Percentiles rank a stretch among this genome's conserved stretches.
These are phyloP conservation scores for Fusarium domesticum DNA, from an alignment of 2,329 filamentous ascomycete genomes.

Conservation along the genomic window DNA sequence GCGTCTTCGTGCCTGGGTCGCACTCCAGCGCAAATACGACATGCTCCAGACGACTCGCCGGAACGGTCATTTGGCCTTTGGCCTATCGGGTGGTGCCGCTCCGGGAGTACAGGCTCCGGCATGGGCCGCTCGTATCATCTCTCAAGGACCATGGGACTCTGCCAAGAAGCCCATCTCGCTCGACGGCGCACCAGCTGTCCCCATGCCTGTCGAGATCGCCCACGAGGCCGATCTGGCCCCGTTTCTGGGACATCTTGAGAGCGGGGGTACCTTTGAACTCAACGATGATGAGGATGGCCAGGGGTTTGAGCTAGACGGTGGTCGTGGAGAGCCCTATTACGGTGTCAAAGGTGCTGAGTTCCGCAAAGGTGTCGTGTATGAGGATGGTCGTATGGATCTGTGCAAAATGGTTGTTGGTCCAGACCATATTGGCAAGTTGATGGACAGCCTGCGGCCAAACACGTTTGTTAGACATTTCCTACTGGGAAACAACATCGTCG, in stretches of 20 bases:
- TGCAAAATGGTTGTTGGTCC: slow-evolving; percentile 56
- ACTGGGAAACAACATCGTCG: slow-evolving; percentile 54
- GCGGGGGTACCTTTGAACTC: slow-evolving; percentile 31
- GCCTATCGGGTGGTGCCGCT: slow-evolving; percentile 31
- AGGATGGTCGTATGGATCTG: slow-evolving; percentile 52
- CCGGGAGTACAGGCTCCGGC: slow-evolving; percentile 33
- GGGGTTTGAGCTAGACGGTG: slow-evolving; percentile 33
- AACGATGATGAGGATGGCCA: slow-evolving; percentile 19
- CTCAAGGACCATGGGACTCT: slow-evolving; percentile 36
- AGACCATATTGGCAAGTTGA: slow-evolving; percentile 47
- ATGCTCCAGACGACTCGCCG: slow-evolving; percentile 32
- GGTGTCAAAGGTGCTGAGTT: slow-evolving; percentile 37
- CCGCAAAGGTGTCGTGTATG: slow-evolving; percentile 43
- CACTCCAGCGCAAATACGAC: slow-evolving; percentile 37
- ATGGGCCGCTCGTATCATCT: slow-evolving; percentile 34
- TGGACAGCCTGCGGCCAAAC: slow-evolving; percentile 47
- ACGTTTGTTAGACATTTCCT: slow-evolving; percentile 50
- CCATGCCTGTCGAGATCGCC: slow-evolving; percentile 36
- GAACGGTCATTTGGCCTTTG: slow-evolving; percentile 30
- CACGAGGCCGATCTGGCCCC: slow-evolving; percentile 33
- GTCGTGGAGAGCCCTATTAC: slow-evolving; percentile 38
- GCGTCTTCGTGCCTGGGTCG: slow-evolving; percentile 36
- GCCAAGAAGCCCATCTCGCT: slow-evolving; percentile 32
- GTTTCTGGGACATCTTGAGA: slow-evolving; percentile 34
- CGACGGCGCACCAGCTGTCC: slow-evolving; percentile 31